phyloP scores from a whole-genome alignment of 129 eudicot species.

The Tanacetum coccineum region DNA sequence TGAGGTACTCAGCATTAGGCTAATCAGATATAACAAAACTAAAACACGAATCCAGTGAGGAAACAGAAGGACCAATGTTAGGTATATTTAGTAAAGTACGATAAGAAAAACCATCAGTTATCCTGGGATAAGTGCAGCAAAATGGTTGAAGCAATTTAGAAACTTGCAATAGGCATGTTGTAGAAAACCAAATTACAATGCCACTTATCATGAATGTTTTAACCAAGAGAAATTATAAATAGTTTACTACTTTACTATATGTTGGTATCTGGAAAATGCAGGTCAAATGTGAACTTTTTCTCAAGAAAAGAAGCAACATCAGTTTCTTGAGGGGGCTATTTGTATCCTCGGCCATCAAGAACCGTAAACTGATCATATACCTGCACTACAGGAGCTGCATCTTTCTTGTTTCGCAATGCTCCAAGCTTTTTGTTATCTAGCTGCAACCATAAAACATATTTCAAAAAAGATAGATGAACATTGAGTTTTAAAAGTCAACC shows the following conservation, averaged over 20 bases:
- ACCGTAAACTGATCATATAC: constrained; percentile 28
- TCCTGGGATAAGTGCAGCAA: too few species aligned
- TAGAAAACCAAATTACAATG: not conserved
- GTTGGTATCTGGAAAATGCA: too few species aligned
- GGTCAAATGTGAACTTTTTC: not conserved
- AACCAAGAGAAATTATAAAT: not conserved
- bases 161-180: too few species aligned
- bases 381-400: constrained; percentile 79
- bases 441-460: constrained; percentile 29
- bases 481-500: constrained; percentile 1
- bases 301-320: constrained; percentile 4
- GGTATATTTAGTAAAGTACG: too few species aligned
- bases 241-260: not conserved
- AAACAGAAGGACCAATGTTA: too few species aligned
- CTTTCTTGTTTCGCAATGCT: constrained; percentile 60
- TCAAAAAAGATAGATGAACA: not conserved
- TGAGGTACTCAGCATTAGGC: too few species aligned
- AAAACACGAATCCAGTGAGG: too few species aligned
- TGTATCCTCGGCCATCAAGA: constrained; percentile 8
- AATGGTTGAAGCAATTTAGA: too few species aligned
- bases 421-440: constrained; percentile 77
- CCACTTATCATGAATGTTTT: not conserved
- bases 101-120: too few species aligned
- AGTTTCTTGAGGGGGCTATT: constrained; percentile 8
- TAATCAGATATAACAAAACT: too few species aligned